Evolutionary conservation across 495 filamentous ascomycete species (phyloP).

Genomic region (Neurospora sp.): DNA sequence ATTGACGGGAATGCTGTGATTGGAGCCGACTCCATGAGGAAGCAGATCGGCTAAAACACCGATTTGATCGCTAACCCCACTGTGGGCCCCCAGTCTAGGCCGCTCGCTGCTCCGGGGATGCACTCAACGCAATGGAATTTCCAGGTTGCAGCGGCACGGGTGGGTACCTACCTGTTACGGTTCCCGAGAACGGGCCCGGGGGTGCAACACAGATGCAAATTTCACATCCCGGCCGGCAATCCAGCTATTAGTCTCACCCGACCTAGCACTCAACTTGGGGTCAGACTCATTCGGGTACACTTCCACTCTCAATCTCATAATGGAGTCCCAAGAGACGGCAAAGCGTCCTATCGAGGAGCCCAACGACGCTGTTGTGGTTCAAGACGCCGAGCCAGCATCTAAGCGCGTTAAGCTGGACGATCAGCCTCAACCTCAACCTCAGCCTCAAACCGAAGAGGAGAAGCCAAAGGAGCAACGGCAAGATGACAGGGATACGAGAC

Average conservation of each 20-base stretch:
- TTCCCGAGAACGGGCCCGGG: background rate
- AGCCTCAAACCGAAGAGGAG: background rate
- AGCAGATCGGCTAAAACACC: background rate
- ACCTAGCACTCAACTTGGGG: background rate
- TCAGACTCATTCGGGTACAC: background rate
- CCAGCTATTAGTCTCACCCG: background rate
- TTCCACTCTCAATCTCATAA: background rate
- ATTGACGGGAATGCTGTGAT: background rate
- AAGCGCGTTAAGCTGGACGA: slow-evolving; percentile 51
- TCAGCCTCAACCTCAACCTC: background rate
- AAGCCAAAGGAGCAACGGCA: slow-evolving; percentile 5
- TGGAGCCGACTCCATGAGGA: background rate
- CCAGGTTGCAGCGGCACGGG: background rate
- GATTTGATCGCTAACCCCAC: background rate
- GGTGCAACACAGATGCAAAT: background rate
- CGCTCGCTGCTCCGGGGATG: background rate
- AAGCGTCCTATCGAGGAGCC: slow-evolving; percentile 11
- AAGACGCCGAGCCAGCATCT: slow-evolving; percentile 34
- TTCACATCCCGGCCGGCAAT: background rate
- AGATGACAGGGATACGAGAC: slow-evolving; percentile 32
- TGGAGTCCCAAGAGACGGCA: slow-evolving; percentile 12
- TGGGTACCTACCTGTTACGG: background rate
- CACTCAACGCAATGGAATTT: background rate
- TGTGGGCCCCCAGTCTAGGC: background rate
- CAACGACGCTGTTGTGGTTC: background rate